A percentile compares a stretch with the other conserved stretches of the same genome.
Evolutionary conservation across 805 yeast species (phyloP).

Genomic region (Myxozyma udenii): DNA sequence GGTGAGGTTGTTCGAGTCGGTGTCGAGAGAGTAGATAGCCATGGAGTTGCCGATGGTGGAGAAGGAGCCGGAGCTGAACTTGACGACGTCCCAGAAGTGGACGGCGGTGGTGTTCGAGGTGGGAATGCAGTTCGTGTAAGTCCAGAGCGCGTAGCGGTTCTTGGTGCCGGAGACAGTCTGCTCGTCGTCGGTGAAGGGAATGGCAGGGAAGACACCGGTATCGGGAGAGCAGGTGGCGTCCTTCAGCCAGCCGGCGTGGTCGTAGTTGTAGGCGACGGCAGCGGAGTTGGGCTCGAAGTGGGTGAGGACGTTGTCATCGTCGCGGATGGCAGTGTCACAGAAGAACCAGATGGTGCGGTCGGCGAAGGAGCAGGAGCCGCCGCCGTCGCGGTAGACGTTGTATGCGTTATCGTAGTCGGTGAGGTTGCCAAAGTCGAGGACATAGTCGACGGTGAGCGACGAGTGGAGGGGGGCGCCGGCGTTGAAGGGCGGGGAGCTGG

Average conservation of each 20-base stretch:
- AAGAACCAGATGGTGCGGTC: constrained; percentile 19
- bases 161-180: not conserved
- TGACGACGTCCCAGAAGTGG: constrained; percentile 16
- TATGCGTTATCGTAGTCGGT: constrained; percentile 8
- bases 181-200: constrained; percentile 7
- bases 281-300: constrained; percentile 6
- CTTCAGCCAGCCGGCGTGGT: constrained; percentile 9
- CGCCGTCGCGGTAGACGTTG: constrained; percentile 16
- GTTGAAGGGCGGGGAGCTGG: not conserved
- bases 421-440: constrained; percentile 7
- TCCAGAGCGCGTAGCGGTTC: constrained; percentile 10
- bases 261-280: constrained; percentile 5
- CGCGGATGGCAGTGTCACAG: constrained; percentile 9
- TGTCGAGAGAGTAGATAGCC: constrained; percentile 10
- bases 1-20: constrained; percentile 3
- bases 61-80: not conserved
- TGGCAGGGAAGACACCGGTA: constrained; percentile 5
- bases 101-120: constrained; percentile 8
- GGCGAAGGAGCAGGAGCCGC: constrained; percentile 12
- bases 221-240: constrained; percentile 3
- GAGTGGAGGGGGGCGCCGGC: not conserved
- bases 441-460: not conserved
- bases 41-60: constrained; percentile 3
- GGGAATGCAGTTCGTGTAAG: constrained; percentile 23
- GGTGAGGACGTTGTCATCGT: not conserved